Base-by-base conservation (phyloP, 805 yeast species). In the Maudiozyma turicensis region DNA sequence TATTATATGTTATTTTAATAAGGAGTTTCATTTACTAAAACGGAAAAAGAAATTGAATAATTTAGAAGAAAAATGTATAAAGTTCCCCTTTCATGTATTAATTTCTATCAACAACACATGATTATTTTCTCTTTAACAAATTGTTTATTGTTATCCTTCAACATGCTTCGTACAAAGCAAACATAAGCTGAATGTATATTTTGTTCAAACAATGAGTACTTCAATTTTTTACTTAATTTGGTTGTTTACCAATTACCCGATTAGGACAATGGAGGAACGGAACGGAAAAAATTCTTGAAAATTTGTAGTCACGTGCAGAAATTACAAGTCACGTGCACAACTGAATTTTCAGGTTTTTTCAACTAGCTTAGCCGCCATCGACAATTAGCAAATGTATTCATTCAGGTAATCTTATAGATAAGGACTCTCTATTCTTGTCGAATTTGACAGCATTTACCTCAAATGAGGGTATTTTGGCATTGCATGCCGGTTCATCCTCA, bases 391-490 rank as follows among this genome's bases (percentile, higher is more conserved):
- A 6, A 8, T 33, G 13, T 35, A 35, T n/a, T 35, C 7, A 35
- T 35, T 35, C 35, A 13, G 37, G 41, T 28, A 47, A 47, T 6
- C 31, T 13, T 9, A 47, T 43, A 3, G 29, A n/a, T 5, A 47
- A 15, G 8, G 50, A 43, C 14, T 47, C 29, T 14, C 50, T 45
- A 14, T 47, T 43, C 30, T 43, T 43, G 38, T 47, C 50, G 10
- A 43, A 6, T 26, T 9, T 47, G 31, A 47, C 11, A 5, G 43
- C 10, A 43, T 38, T 39, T 31, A 47, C 40, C 3, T 7, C 2
- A 20, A 47, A 31, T 29, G 34, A 9, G 2, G 42, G 43, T 8
- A 20, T 38, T n/a, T 35, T 15, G 13, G 2, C 13, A 8, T 35
- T 35, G 14, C 15, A 2, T n/a, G 14, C 20, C 1, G 26, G 26